Evolutionary conservation across 2,329 filamentous ascomycete genomes (phyloP).

Genomic region (Aschersonia sp.): DNA sequence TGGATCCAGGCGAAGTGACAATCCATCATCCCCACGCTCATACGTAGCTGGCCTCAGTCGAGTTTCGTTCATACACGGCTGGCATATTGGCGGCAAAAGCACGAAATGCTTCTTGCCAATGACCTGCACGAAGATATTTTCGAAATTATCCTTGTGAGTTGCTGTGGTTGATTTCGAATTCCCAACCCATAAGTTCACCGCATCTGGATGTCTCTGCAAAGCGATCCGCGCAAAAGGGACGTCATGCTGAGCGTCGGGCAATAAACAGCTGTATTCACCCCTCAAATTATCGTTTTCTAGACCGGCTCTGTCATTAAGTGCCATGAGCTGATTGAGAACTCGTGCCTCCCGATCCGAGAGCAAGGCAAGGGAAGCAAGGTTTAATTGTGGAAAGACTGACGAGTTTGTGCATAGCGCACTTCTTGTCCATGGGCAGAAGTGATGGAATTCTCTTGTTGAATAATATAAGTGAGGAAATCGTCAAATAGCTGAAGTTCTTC

Average conservation of each 20-base stretch:
- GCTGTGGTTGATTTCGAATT: constrained; percentile 56
- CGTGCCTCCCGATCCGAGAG: no score
- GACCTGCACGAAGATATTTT: constrained; percentile 72
- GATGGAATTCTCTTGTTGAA: constrained; percentile 35
- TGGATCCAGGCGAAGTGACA: constrained; percentile 21
- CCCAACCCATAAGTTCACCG: constrained; percentile 74
- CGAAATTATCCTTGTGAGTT: constrained; percentile 71
- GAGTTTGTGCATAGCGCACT: constrained; percentile 63
- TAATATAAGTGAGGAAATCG: constrained; percentile 47
- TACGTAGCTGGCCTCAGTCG: constrained; percentile 46
- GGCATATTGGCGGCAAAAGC: constrained; percentile 56
- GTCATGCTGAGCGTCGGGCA: constrained; percentile 44
- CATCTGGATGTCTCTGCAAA: constrained; percentile 51
- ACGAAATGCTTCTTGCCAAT: constrained; percentile 62
- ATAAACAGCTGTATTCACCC: constrained; percentile 53
- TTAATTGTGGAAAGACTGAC: constrained; percentile 24
- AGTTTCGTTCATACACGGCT: constrained; percentile 54
- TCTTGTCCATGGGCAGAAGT: constrained; percentile 21
- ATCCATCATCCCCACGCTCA: constrained; percentile 14
- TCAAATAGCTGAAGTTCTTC: constrained; percentile 51
- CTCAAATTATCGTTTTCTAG: constrained; percentile 70
- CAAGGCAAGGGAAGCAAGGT: background rate
- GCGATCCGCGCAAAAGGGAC: constrained; percentile 64
- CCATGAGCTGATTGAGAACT: no score
- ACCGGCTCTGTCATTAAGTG: background rate